Evolutionary conservation across 352 stramenopile species (phyloP).

Genomic region (Phytophthora parvispora): DNA sequence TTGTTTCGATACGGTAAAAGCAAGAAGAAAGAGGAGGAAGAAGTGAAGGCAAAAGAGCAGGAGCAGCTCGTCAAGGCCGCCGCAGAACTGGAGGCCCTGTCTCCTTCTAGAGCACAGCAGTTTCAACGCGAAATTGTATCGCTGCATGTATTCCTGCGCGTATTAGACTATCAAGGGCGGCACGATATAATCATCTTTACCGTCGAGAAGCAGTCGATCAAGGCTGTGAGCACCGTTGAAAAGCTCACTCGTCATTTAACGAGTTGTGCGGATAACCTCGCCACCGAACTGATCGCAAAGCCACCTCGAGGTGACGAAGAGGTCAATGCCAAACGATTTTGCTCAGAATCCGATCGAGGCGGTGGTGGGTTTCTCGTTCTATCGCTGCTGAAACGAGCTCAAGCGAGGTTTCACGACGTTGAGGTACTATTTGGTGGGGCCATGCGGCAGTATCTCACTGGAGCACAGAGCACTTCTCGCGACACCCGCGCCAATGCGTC

Average conservation of each 20-base stretch:
- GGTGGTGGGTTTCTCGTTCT: slow-evolving; percentile 65
- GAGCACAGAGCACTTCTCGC: slow-evolving; percentile 42
- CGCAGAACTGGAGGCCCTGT: slow-evolving; percentile 18
- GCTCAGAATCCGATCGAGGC: slow-evolving; percentile 26
- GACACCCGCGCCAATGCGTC: background rate
- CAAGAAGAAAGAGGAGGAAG: slow-evolving; percentile 29
- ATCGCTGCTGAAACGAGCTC: slow-evolving; percentile 29
- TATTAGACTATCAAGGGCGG: slow-evolving; percentile 25
- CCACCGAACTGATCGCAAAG: slow-evolving; percentile 18
- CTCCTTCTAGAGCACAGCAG: slow-evolving; percentile 31
- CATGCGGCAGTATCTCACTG: slow-evolving; percentile 62
- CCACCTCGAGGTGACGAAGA: slow-evolving; percentile 60
- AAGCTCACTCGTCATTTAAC: slow-evolving; percentile 25
- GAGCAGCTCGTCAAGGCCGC: slow-evolving; percentile 11
- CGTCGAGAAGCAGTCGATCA: slow-evolving; percentile 27
- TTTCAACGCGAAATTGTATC: slow-evolving; percentile 26
- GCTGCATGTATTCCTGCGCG: slow-evolving; percentile 44
- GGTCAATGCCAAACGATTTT: slow-evolving; percentile 50
- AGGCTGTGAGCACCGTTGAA: slow-evolving; percentile 24
- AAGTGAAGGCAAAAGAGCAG: slow-evolving; percentile 11
- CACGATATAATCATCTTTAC: slow-evolving; percentile 29
- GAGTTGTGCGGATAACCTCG: slow-evolving; percentile 12
- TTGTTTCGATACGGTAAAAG: slow-evolving; percentile 38
- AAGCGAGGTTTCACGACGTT: slow-evolving; percentile 28
- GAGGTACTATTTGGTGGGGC: slow-evolving; percentile 50